phyloP scores from a whole-genome alignment of 2,329 filamentous ascomycete genomes.

The Stagonosporopsis vannaccii region DNA sequence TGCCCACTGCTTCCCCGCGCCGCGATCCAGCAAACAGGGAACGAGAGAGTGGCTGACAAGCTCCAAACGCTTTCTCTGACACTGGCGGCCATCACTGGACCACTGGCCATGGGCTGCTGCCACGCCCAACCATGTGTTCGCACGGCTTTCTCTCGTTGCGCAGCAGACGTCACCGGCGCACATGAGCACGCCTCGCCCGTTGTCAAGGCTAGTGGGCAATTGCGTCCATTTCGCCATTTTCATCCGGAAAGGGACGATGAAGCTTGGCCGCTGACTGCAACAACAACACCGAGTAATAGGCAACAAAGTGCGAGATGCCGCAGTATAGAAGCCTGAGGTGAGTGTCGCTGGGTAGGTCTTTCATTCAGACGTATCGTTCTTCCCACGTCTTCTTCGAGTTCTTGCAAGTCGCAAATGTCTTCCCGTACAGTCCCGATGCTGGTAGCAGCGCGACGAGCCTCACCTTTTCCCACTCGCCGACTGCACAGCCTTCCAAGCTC shows the following conservation, averaged over 20 bases:
- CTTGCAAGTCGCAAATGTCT: neutral
- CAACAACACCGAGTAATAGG: constrained; percentile 10
- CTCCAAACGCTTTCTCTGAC: neutral
- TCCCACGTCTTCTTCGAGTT: neutral
- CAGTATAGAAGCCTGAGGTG: constrained; percentile 10
- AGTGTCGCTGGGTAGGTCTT: neutral
- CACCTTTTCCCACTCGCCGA: constrained; percentile 9
- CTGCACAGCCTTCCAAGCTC: constrained; percentile 10
- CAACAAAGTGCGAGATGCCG: constrained; percentile 14
- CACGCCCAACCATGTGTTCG: constrained; percentile 21
- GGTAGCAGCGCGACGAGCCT: constrained; percentile 19
- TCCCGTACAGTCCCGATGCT: constrained; percentile 6
- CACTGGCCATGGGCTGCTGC: constrained; percentile 10
- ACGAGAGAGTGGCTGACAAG: constrained; percentile 1
- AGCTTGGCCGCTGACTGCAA: constrained; percentile 29
- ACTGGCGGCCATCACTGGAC: constrained; percentile 1
- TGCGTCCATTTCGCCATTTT: constrained; percentile 34
- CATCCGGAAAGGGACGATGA: constrained; percentile 29
- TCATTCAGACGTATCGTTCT: neutral
- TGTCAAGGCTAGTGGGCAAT: constrained; percentile 28
- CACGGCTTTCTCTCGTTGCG: constrained; percentile 10
- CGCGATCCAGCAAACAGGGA: constrained; percentile 8
- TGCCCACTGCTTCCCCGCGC: constrained; percentile 21
- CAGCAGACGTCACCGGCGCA: constrained; percentile 28
- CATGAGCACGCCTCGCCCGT: constrained; percentile 3